A percentile compares a stretch with the other conserved stretches of the same genome.
Evolutionary conservation across 1,284 basidiomycete species (phyloP).

Genomic region (Athelia sp.): DNA sequence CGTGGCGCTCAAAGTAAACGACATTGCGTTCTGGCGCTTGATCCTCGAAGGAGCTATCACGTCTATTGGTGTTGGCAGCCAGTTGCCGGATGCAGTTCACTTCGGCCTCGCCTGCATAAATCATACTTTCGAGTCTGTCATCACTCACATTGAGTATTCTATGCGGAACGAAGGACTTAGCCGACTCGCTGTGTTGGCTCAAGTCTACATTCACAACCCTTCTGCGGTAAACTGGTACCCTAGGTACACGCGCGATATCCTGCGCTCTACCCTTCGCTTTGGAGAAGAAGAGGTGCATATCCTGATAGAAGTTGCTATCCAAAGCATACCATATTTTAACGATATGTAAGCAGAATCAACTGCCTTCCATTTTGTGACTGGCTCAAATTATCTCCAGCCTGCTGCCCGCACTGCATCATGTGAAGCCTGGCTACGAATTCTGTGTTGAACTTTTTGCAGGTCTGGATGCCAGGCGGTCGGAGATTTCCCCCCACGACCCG

Average conservation of each 20-base stretch:
- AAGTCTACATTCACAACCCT: not conserved
- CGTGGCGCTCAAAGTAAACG: not conserved
- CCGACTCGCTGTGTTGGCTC: not conserved
- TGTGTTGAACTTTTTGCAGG: not conserved
- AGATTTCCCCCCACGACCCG: not conserved
- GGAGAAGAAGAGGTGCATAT: not conserved
- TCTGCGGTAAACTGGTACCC: not conserved
- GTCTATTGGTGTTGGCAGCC: not conserved
- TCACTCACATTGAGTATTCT: not conserved
- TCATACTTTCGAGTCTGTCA: not conserved
- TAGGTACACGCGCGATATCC: not conserved
- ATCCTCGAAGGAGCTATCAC: not conserved
- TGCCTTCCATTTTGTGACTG: not conserved
- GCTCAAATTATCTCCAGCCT: not conserved
- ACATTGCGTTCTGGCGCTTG: not conserved
- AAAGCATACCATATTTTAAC: not conserved
- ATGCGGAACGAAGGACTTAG: not conserved
- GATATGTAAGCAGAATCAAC: not conserved
- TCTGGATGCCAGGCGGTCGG: not conserved
- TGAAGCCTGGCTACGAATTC: not conserved
- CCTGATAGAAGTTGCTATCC: not conserved
- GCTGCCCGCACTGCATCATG: not conserved
- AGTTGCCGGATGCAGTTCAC: not conserved
- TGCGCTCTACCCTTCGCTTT: not conserved
- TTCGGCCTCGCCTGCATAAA: not conserved